Evolutionary conservation across 2,329 filamentous ascomycete species (phyloP), one percentile per base, ranked within the genome.

Genomic region (Parastagonospora avenae): DNA sequence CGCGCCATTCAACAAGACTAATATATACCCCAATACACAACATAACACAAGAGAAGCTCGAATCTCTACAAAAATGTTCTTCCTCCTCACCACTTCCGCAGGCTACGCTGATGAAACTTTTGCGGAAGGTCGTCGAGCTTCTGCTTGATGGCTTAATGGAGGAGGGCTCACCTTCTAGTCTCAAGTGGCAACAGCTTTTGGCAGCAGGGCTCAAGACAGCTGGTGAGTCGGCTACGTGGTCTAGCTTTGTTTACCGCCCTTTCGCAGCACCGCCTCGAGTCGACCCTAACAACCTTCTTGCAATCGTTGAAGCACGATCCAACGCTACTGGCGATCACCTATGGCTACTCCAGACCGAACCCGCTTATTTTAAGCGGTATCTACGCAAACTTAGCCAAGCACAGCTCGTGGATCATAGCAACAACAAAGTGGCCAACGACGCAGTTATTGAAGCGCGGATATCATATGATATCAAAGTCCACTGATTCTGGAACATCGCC

Each of bases 261-360:
- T 63, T 59, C 48, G 50, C 52, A 2, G 39, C 32, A 1, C 63
- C 60, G 4, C 59, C 56, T 0, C n/a, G 8, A 6, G 46, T 68
- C 31, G 41, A 64, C 35, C 24, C 62, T 8, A 30, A 54, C 6
- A 11, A 29, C 8, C 14, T 64, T 5, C n/a, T 60, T 2, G 42
- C 58, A 1, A 10, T 44, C 2, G 51, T 59, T 2, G 36, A 50
- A 16, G 32, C 50, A 1, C 42, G 60, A n/a, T 33, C 60, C 4
- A 43, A 55, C 2, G 57, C 58, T 9, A 59, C 53, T 2, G 38
- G 35, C 1, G 62, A 70, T 39, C 58, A 66, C n/a, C 39, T 66
- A 1, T 59, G 52, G 50, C 48, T 64, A 1, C 30, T 67, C 2
- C 67, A 70, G 45, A 68, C 58, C 0, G 64, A 63, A 19, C 46